Evolutionary conservation across 129 eudicot genomes (phyloP).

Genomic region (Silybum marianum): DNA sequence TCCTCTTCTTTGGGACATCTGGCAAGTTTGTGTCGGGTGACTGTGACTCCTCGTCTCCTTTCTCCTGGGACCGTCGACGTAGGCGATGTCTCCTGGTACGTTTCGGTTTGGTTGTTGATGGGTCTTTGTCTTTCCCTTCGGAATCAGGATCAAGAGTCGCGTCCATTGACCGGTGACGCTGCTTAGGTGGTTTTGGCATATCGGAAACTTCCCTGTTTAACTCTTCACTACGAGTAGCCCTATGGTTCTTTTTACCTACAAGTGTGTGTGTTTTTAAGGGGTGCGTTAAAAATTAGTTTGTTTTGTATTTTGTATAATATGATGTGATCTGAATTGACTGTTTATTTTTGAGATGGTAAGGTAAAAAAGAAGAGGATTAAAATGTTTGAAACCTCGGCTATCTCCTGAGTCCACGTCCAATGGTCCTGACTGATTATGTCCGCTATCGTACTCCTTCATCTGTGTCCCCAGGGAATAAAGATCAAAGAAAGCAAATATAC

Average conservation of each 20-base stretch:
- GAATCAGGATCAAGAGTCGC: conserved; percentile 29
- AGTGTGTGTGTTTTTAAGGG: too few relatives aligned
- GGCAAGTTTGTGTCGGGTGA: conserved; percentile 9
- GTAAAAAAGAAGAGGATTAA: background rate
- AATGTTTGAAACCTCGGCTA: background rate
- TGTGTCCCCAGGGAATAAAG: conserved; percentile 4
- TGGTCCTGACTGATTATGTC: conserved; percentile 24
- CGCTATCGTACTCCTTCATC: conserved; percentile 36
- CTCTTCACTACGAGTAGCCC: conserved; percentile 44
- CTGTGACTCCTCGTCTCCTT: conserved; percentile 21
- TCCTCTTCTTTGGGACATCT: conserved; percentile 27
- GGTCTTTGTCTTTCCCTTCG: background rate
- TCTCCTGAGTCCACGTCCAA: background rate
- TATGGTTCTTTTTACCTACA: conserved; percentile 27
- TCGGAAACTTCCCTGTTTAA: conserved; percentile 28
- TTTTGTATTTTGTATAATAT: background rate
- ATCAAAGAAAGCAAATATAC: background rate
- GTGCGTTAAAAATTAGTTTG: background rate
- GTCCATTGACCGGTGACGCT: conserved; percentile 37
- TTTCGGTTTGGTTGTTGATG: conserved; percentile 22
- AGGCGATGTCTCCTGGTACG: conserved; percentile 27
- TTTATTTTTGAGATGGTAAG: background rate
- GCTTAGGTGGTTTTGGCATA: conserved; percentile 22
- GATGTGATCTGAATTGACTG: background rate
- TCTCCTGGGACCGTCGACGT: conserved; percentile 23